Evolutionary conservation across 2,329 filamentous ascomycete species (phyloP), one percentile per base, ranked within the genome.

Genomic region (Xylariomycetidae sp.): DNA sequence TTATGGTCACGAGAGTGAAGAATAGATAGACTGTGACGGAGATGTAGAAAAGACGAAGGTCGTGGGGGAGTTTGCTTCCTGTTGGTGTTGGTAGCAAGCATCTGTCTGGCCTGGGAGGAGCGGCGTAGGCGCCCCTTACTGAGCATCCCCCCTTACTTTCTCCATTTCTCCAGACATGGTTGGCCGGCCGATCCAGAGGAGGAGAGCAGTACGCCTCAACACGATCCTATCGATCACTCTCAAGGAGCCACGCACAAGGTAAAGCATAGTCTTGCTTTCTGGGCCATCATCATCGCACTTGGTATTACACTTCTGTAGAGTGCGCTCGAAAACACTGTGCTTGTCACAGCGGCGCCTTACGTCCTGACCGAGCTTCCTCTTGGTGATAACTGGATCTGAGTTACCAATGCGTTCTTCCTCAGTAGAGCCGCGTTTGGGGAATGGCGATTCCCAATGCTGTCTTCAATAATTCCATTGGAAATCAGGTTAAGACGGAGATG

Each of bases 231-330:
- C n/a, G 20, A 23, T 8, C 20, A 8, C 8, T 8, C 8, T 23
- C 20, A 14, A 25, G n/a, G n/a, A n/a, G n/a, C n/a, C n/a, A n/a
- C n/a, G n/a, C 20, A 23, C 8, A n/a, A 23, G 20, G n/a, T 23
- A 23, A 23, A 23, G 20, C 20, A 23, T n/a, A 23, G 8, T 29
- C 18, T 29, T 29, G 27, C 30, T 3, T n/a, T 52, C 17, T 55
- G 41, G 30, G 36, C 39, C 26, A 48, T 52, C 29, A 33, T 54
- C 7, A 12, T 36, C 20, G 42, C 39, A 3, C 37, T 53, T 3
- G 37, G 40, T 11, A 33, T 50, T 9, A 40, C 48, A 3, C 45
- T 34, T 2, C 16, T 53, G 11, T 31, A 40, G 2, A 31, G 26
- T 1, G 38, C 39, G 1, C 25, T 45, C 12, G 39, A 45, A 26